Base-by-base conservation (phyloP, 2,329 filamentous ascomycete genomes). In the Beauveria medogensis region DNA sequence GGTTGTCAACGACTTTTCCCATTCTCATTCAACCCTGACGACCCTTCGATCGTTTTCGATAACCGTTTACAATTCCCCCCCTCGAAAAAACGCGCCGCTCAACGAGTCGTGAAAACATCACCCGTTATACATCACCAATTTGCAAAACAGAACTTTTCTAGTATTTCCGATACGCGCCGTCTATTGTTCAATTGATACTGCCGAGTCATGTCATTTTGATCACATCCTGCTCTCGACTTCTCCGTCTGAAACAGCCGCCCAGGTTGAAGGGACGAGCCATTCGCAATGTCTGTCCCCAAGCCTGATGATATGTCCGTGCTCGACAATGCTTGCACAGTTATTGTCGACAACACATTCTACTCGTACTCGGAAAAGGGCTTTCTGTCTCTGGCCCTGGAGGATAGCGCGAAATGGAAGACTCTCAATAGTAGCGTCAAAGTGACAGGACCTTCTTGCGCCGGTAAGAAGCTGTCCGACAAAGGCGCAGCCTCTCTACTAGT, bases 311-410 rank as follows among this genome's bases (percentile, higher is more conserved):
- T 26, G 58, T 81, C 85, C 70, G 78, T 87, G 64, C 77, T 97
- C 71, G 83, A 86, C 72, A 85, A 87, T 74, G 86, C 90, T 69
- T 97, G 93, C 75, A 91, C 92, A 62, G 84, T 89, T 69, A 82
- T 97, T 64, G 80, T 90, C 77, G 80, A 92, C 70, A 87, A 92
- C 72, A 91, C 86, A 14, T 84, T 97, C 58, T 97, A 95, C 77
- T 86, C 89, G 51, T 96, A 91, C 73, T 90, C 91, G 6, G 75
- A 85, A 9, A 75, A 83, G 52, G 89, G 85, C 30, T 92, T 97
- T 68, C 84, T 92, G 71, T 88, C 89, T 9, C 75, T 97, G 65
- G 74, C 80, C 14, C 75, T 97, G 64, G 75, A 82, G 64, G 74
- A 85, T 65, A 89, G 89, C 55, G 89, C 85, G 54, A 75, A 84